Base-by-base conservation (phyloP, 805 yeast genomes). In the Kuraishia floccosa region DNA sequence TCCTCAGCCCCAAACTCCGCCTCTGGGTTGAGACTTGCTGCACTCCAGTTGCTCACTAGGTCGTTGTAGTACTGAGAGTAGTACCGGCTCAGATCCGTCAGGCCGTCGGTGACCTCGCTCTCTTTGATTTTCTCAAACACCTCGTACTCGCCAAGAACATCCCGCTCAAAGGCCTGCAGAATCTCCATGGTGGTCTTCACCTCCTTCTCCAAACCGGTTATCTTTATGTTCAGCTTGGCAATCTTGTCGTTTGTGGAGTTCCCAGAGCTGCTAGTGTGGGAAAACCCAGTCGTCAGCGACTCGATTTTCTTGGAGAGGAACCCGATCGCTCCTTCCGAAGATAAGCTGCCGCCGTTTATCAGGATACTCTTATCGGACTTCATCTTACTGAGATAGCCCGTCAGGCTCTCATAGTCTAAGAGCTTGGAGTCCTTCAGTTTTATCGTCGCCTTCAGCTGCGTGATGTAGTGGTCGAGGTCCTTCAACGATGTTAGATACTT, bases 391-490 rank as follows among this genome's bases (percentile, higher is more conserved):
- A 86, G 58, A 54, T 89, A 89, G 33, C 81, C 93, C 24, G 73
- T 70, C 27, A 89, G 60, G 31, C 82, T 93, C 48, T 91, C 96
- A 46, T 79, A 77, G 50, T 89, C 98, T 17, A 89, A 70, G 43
- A 83, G 87, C 51, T 87, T 87, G 48, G 85, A 86, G 46, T 89
- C 97, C 40, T 89, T 85, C 34, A 82, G 65, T 47, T 80, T 86
- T 32, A 91, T 69, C 35, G 89, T 58, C 38, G 67, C 72, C 44
- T 74, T 74, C 41, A 81, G 57, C 15, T 80, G 71, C 30, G 58
- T 60, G 27, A 79, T 70, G 43, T 81, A 91, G 54, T 83, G 87
- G 39, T 89, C 85, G 54, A 91, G 65, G 52, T 91, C 97, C 41
- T 82, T 79, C 40, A 91, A 56, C 9, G 93, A 75, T 2, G 83